phyloP scores from a whole-genome alignment of 768 basidiomycete genomes.

The Tulasnella sp. region DNA sequence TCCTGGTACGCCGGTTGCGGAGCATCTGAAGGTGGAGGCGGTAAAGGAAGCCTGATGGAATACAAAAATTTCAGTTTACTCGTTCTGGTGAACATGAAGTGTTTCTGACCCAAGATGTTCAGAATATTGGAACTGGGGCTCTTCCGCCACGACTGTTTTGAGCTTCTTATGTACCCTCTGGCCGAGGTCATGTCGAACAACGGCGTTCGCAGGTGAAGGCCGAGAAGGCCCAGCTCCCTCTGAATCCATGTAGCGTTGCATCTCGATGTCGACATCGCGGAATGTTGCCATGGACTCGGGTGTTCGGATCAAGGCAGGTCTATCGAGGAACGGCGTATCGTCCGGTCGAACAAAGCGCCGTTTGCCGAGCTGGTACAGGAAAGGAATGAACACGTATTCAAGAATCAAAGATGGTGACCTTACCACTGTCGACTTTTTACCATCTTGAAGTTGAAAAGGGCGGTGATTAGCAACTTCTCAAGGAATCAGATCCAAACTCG shows the following conservation, averaged over 20 bases:
- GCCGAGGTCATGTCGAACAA: conserved; percentile 15
- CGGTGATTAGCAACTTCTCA: not conserved
- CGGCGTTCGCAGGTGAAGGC: not conserved
- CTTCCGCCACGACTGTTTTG: conserved; percentile 2
- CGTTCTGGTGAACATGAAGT: not conserved
- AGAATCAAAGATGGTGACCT: not conserved
- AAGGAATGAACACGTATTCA: not conserved
- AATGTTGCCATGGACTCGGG: conserved; percentile 71
- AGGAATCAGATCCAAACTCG: not conserved
- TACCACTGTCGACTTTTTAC: conserved; percentile 8
- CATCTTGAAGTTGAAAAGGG: not conserved
- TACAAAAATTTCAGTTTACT: not conserved
- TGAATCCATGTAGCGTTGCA: conserved; percentile 39
- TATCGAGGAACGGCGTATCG: conserved; percentile 56
- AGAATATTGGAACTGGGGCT: not conserved
- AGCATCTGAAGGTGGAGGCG: conserved; percentile 30
- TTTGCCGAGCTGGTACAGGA: conserved; percentile 20
- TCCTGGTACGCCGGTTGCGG: conserved; percentile 34
- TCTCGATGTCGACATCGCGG: conserved; percentile 53
- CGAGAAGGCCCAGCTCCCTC: conserved; percentile 33
- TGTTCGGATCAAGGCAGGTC: conserved; percentile 65
- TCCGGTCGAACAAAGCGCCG: conserved; percentile 14
- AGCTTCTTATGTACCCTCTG: conserved; percentile 31
- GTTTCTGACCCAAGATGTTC: not conserved
- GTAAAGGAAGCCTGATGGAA: not conserved